A percentile compares a stretch with the other conserved stretches of the same genome.
Conservation (phyloP, 2,329 filamentous ascomycete species). For the Aspergillus neoniger region DNA sequence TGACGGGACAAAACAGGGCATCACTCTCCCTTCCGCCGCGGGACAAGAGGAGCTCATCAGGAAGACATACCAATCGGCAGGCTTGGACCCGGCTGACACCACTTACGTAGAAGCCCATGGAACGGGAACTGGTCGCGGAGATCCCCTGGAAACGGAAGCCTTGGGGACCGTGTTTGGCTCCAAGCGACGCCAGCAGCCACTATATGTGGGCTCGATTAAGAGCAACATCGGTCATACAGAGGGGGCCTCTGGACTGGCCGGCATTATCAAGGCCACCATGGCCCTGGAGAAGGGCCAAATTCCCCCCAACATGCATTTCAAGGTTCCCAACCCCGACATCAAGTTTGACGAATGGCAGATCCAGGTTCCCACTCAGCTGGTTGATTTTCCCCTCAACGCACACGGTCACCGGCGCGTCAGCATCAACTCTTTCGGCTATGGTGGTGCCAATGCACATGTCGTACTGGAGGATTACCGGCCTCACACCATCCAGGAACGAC, state of each 20-base stretch:
- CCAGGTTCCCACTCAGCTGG: slow-evolving; percentile 13
- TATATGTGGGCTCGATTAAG: slow-evolving; percentile 32
- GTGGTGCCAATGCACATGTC: background rate
- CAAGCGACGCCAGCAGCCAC: background rate
- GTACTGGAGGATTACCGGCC: background rate
- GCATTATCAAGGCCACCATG: slow-evolving; percentile 30
- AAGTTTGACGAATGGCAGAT: slow-evolving; percentile 23
- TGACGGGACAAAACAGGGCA: slow-evolving; percentile 22
- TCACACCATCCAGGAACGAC: background rate
- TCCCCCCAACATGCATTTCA: slow-evolving; percentile 31
- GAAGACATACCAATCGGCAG: slow-evolving; percentile 18
- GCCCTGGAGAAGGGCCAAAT: slow-evolving; percentile 30
- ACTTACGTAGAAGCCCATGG: slow-evolving; percentile 46
- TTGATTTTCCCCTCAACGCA: slow-evolving; percentile 21
- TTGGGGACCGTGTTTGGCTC: slow-evolving; percentile 24
- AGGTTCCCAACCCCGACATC: slow-evolving; percentile 24
- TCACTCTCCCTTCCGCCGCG: slow-evolving; percentile 1
- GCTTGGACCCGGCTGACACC: slow-evolving; percentile 31
- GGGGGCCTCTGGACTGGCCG: slow-evolving; percentile 28
- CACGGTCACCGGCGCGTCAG: background rate
- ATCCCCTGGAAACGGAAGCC: slow-evolving; percentile 28
- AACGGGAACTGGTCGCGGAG: slow-evolving; percentile 39
- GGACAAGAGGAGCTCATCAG: slow-evolving; percentile 11
- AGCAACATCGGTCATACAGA: slow-evolving; percentile 32
- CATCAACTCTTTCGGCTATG: background rate